Evolutionary conservation across 163 green algal species (phyloP).

Genomic region (Chlorella variabilis): DNA sequence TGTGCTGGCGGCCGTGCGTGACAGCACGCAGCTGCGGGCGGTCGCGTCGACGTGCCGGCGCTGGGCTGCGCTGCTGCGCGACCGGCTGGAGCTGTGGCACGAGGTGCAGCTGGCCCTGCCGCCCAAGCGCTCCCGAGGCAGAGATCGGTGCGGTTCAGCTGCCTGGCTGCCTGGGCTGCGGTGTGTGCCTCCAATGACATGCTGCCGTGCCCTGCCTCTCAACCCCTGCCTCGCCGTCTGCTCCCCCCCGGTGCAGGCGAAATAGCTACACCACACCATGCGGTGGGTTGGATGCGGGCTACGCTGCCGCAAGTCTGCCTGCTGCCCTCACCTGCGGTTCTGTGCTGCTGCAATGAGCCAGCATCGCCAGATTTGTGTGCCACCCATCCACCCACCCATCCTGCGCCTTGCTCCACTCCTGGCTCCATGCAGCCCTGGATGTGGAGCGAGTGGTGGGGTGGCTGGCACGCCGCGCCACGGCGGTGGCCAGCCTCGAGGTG

Average conservation of each 20-base stretch:
- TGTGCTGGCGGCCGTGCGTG: background rate
- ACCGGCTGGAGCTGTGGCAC: slow-evolving; percentile 9
- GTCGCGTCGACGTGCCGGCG: background rate
- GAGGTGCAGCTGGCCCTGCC: background rate
- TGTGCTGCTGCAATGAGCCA: too few species aligned
- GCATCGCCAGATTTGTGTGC: too few species aligned
- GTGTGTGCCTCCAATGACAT: background rate
- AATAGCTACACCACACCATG: slow-evolving; percentile 33
- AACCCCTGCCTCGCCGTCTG: too few species aligned
- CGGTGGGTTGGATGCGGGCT: too few species aligned
- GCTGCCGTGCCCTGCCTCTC: background rate
- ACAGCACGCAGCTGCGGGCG: slow-evolving; percentile 10
- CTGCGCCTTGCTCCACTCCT: too few species aligned
- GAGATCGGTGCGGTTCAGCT: slow-evolving; percentile 13
- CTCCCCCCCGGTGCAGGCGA: background rate
- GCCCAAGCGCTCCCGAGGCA: slow-evolving; percentile 16
- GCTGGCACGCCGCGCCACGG: background rate
- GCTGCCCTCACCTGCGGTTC: too few species aligned
- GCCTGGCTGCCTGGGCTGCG: too few species aligned
- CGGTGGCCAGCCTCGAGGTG: background rate
- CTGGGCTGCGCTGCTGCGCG: background rate
- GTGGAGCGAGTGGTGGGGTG: slow-evolving; percentile 1
- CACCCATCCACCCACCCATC: too few species aligned
- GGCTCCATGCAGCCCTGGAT: too few species aligned
- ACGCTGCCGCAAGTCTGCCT: too few species aligned